Evolutionary conservation across 2,329 filamentous ascomycete genomes (phyloP).

Genomic region (Botrytis aclada): DNA sequence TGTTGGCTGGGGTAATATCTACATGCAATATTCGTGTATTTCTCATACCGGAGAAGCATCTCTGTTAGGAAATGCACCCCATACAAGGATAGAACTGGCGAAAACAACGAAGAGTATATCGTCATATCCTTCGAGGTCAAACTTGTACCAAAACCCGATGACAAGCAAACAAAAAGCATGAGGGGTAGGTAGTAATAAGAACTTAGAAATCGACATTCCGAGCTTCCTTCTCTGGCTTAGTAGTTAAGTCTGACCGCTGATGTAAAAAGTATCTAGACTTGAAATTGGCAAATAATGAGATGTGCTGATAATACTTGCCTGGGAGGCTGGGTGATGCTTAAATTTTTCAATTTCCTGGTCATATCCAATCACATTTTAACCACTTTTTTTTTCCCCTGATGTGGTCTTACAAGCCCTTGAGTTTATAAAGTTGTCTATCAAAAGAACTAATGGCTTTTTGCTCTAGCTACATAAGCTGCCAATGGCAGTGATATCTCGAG

Average conservation of each 20-base stretch:
- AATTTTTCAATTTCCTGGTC: neutral
- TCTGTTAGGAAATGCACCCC: neutral
- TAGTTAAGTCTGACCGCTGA: neutral
- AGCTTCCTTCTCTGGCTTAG: conserved; percentile 14
- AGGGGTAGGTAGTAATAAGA: conserved; percentile 8
- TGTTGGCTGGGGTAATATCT: neutral
- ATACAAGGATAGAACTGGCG: neutral
- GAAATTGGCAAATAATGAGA: neutral
- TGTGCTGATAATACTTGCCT: neutral
- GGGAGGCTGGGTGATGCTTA: neutral
- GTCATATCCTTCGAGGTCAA: neutral
- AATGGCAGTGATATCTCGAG: conserved; percentile 31
- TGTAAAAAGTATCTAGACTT: neutral
- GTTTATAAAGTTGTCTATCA: conserved; percentile 19
- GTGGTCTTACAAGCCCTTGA: neutral
- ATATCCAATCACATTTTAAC: conserved; percentile 1
- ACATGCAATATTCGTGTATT: neutral
- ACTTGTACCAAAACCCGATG: neutral
- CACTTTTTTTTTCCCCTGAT: neutral
- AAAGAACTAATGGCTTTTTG: conserved; percentile 33
- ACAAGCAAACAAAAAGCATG: neutral
- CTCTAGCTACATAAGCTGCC: conserved; percentile 37
- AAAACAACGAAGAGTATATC: neutral
- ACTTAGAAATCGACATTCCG: neutral
- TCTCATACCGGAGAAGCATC: neutral